phyloP scores from a whole-genome alignment of 441 rosid species.

The Brassica hybrid region DNA sequence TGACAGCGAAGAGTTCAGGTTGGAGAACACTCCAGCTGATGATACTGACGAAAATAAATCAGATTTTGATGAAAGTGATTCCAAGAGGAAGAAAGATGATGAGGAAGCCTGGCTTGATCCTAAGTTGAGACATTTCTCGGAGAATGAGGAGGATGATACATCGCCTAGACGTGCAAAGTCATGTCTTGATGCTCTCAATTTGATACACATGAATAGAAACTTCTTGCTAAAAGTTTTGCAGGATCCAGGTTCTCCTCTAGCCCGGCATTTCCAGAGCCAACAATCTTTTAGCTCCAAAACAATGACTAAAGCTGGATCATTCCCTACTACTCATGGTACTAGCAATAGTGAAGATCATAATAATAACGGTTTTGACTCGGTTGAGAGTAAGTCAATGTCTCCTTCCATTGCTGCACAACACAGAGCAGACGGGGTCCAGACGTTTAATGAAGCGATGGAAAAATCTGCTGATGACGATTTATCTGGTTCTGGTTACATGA shows the following conservation, averaged over 20 bases:
- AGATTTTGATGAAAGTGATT: constrained; percentile 31
- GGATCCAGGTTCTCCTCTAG: constrained; percentile 62
- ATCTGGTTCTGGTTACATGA: constrained; percentile 43
- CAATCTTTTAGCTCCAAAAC: constrained; percentile 44
- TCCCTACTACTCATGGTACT: constrained; percentile 49
- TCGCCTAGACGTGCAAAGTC: constrained; percentile 48
- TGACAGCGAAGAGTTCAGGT: constrained; percentile 40
- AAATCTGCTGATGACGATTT: constrained; percentile 41
- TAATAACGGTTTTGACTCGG: constrained; percentile 28
- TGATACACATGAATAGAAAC: constrained; percentile 65
- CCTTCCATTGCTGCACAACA: constrained; percentile 45
- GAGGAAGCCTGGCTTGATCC: constrained; percentile 45
- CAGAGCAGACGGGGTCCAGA: constrained; percentile 46
- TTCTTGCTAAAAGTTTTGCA: constrained; percentile 54
- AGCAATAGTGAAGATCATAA: constrained; percentile 37
- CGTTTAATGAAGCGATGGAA: constrained; percentile 41
- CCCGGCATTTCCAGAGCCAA: constrained; percentile 52
- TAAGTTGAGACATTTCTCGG: constrained; percentile 34
- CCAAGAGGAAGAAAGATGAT: constrained; percentile 33
- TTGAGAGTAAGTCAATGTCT: constrained; percentile 39
- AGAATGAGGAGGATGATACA: constrained; percentile 36
- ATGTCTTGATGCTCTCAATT: constrained; percentile 57
- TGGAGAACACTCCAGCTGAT: constrained; percentile 34
- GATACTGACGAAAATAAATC: constrained; percentile 37
- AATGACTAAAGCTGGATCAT: constrained; percentile 50